Conservation (phyloP, 83 land plant species). For the Picea engelmannii region DNA sequence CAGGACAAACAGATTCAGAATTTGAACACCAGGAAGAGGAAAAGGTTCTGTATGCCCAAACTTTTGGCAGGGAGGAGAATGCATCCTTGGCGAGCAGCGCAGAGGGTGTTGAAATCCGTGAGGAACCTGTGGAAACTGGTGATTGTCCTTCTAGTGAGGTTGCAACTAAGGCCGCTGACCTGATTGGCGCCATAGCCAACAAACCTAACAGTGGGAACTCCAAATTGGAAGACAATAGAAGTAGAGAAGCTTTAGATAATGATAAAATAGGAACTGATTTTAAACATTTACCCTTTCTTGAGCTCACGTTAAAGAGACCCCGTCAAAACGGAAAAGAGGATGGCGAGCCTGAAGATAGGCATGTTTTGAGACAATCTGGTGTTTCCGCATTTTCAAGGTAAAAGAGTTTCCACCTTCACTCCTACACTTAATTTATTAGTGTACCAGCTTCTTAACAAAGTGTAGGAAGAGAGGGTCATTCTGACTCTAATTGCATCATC, state of each 20-base stretch:
- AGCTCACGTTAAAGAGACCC: constrained; percentile 65
- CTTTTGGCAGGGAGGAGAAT: constrained; percentile 17
- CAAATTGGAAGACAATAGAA: constrained; percentile 19
- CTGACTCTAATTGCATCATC: neutral
- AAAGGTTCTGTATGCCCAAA: constrained; percentile 11
- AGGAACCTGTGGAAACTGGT: constrained; percentile 16
- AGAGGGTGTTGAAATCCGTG: constrained; percentile 13
- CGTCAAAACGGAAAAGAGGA: constrained; percentile 32
- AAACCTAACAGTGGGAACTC: constrained; percentile 18
- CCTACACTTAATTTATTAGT: too few relatives aligned
- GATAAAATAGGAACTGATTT: constrained; percentile 26
- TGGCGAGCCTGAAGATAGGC: constrained; percentile 50
- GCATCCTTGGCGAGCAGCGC: constrained; percentile 7
- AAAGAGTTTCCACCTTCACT: neutral
- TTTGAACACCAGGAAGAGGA: constrained; percentile 15
- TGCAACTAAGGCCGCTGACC: constrained; percentile 38
- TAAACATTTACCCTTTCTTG: constrained; percentile 51
- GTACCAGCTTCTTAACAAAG: neutral
- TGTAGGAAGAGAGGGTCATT: neutral
- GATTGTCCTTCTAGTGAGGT: constrained; percentile 11
- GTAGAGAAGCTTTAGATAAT: constrained; percentile 26
- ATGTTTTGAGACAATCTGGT: constrained; percentile 66
- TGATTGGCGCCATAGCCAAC: constrained; percentile 35
- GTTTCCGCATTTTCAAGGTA: constrained; percentile 92
- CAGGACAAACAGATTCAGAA: constrained; percentile 25